Evolutionary conservation across 148 eudicot species (phyloP).

Genomic region (Fagopyrum tataricum): DNA sequence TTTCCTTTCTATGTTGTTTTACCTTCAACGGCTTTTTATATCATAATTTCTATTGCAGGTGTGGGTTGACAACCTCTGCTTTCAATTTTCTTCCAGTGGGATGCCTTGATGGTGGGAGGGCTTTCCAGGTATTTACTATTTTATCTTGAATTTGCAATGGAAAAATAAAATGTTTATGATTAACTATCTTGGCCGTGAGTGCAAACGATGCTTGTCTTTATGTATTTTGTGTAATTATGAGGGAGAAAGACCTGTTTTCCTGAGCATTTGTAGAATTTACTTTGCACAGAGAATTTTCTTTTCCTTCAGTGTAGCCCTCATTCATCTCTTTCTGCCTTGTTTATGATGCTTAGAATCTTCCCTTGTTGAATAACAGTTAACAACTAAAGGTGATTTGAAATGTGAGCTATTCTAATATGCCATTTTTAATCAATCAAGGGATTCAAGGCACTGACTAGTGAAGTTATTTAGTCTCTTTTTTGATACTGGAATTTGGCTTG

Average conservation of each 20-base stretch:
- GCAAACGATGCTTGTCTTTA: not conserved
- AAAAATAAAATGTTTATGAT: not conserved
- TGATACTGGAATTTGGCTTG: not conserved
- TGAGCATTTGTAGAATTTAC: not conserved
- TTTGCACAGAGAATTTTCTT: not conserved
- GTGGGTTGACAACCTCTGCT: constrained; percentile 97
- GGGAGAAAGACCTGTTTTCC: not conserved
- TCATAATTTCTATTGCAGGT: constrained; percentile 44
- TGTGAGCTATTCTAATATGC: not conserved
- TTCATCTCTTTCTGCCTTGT: not conserved
- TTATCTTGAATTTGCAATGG: not conserved
- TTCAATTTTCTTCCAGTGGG: constrained; percentile 98
- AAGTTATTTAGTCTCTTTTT: not conserved
- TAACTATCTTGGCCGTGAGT: not conserved
- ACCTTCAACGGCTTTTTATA: constrained; percentile 8
- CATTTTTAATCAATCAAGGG: not conserved
- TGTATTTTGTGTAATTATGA: not conserved
- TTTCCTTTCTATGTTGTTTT: not conserved
- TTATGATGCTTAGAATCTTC: not conserved
- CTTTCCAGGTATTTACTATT: constrained; percentile 61
- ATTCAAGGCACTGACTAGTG: not conserved
- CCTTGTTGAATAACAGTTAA: not conserved
- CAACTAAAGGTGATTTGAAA: not conserved
- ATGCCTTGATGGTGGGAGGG: constrained; percentile 98
- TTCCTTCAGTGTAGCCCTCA: not conserved